Evolutionary conservation across 495 filamentous ascomycete species (phyloP).

Genomic region (Cercophora sp.): DNA sequence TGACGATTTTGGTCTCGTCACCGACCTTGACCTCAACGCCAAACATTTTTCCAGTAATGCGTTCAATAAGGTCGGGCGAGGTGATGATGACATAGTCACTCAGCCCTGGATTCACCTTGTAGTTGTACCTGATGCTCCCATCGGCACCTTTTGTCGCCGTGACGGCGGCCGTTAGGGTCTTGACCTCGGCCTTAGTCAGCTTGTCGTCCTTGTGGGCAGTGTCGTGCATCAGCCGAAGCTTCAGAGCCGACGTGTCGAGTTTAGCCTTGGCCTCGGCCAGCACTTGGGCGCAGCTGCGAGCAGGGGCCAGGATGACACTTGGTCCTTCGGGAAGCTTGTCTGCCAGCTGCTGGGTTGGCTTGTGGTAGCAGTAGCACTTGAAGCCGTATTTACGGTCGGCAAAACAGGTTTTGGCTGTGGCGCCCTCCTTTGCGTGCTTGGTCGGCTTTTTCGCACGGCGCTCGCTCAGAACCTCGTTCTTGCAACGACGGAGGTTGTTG

Average conservation of each 20-base stretch:
- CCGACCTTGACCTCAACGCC: constrained; percentile 2
- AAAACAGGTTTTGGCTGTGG: constrained; percentile 7
- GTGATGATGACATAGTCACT: constrained; percentile 22
- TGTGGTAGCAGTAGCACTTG: constrained; percentile 23
- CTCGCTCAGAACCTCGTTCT: constrained; percentile 15
- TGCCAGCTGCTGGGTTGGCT: constrained; percentile 16
- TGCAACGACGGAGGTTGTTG: constrained; percentile 12
- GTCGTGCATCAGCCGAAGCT: constrained; percentile 9
- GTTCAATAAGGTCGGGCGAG: constrained; percentile 7
- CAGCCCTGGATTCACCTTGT: neutral
- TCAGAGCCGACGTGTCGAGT: constrained; percentile 21
- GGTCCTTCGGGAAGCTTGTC: constrained; percentile 22
- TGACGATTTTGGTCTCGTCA: constrained; percentile 4
- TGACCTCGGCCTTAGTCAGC: constrained; percentile 9
- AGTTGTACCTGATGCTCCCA: neutral
- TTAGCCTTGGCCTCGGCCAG: constrained; percentile 21
- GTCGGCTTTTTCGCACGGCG: neutral
- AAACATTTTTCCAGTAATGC: neutral
- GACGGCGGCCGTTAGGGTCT: constrained; percentile 4
- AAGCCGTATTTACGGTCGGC: constrained; percentile 20
- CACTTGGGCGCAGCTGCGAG: constrained; percentile 11
- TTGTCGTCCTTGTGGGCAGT: constrained; percentile 13
- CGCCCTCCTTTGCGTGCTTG: constrained; percentile 9
- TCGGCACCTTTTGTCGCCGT: neutral
- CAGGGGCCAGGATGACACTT: constrained; percentile 21